Evolutionary conservation across 2,329 filamentous ascomycete genomes (phyloP).

Genomic region (Fusarium protoensiforme): DNA sequence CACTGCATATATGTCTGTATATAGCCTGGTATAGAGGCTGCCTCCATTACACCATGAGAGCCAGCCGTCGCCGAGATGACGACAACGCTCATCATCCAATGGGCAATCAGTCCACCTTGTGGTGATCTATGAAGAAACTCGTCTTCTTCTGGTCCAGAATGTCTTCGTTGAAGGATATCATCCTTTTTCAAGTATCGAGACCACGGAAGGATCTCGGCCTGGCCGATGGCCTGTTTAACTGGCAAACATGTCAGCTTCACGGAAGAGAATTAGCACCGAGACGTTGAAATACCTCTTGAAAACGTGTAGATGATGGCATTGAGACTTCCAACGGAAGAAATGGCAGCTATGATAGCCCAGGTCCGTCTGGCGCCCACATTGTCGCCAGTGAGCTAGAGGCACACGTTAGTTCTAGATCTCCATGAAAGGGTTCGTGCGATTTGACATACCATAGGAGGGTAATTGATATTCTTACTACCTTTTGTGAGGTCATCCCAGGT

Average conservation of each 20-base stretch:
- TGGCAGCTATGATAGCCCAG: slow-evolving; percentile 1
- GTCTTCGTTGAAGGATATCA: neutral
- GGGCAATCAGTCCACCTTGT: neutral
- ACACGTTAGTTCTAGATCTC: neutral
- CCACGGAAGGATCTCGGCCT: neutral
- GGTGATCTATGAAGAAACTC: neutral
- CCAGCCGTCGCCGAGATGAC: neutral
- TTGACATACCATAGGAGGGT: neutral
- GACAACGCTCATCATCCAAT: neutral
- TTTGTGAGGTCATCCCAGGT: neutral
- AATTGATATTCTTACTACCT: neutral
- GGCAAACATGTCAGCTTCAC: neutral
- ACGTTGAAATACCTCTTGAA: neutral
- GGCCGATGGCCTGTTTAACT: slow-evolving; percentile 7
- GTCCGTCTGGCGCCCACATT: neutral
- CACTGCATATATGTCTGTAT: slow-evolving; percentile 4
- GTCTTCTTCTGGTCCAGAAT: neutral
- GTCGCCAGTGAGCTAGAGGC: neutral
- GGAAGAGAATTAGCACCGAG: accelerated
- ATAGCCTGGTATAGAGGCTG: neutral
- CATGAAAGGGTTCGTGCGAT: accelerated
- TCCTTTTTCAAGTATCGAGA: slow-evolving; percentile 1
- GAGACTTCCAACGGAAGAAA: slow-evolving; percentile 1
- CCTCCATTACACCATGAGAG: neutral
- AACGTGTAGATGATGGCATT: slow-evolving; percentile 7